Evolutionary conservation across 371 early-diverging fungal species (phyloP).

Genomic region (Lichtheimia ramosa): DNA sequence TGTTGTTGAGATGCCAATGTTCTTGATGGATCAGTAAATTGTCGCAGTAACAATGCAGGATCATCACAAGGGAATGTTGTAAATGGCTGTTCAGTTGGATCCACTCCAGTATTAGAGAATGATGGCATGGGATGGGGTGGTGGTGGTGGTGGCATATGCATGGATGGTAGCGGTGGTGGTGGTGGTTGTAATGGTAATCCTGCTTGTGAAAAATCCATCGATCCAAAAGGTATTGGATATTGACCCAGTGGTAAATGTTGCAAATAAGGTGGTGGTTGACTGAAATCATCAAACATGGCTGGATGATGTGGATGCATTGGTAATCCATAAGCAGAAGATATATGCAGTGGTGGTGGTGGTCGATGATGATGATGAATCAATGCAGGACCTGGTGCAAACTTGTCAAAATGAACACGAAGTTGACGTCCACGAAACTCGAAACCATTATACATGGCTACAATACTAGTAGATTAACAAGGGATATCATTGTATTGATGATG

Average conservation of each 20-base stretch:
- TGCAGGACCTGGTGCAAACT: constrained; percentile 22
- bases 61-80: background rate
- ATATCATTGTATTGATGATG: background rate
- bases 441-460: constrained; percentile 42
- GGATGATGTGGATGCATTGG: background rate
- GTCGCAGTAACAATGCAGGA: background rate
- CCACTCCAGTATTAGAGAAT: background rate
- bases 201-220: too few species aligned
- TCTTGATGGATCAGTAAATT: background rate
- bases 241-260: too few species aligned
- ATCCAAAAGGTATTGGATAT: too few species aligned
- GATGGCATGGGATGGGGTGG: background rate
- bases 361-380: constrained; percentile 3
- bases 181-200: background rate
- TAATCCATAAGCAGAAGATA: background rate
- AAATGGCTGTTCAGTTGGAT: background rate
- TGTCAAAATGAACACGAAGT: constrained; percentile 49
- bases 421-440: constrained; percentile 43
- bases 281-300: too few species aligned
- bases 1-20: background rate
- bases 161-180: background rate
- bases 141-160: background rate
- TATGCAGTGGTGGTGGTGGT: constrained; percentile 2
- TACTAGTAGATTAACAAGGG: background rate
- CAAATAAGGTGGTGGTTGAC: too few species aligned